Evolutionary conservation across 2,329 filamentous ascomycete species (phyloP), one percentile per base, ranked within the genome.

Genomic region (Trichoderma sp.): DNA sequence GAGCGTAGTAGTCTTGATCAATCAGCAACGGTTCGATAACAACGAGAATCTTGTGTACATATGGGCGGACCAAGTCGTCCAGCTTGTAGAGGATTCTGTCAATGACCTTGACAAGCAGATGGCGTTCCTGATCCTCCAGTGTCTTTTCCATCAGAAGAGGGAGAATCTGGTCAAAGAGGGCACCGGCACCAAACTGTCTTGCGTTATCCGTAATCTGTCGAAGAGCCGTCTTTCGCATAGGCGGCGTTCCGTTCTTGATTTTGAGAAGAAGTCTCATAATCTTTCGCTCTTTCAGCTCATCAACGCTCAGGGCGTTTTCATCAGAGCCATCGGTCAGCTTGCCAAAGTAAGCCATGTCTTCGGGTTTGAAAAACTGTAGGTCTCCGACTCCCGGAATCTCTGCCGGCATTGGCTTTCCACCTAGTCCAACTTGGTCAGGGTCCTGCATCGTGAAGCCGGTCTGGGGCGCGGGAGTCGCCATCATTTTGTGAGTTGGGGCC

Each of bases 21-120:
- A 99, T 99, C 73, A 99, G 91, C 60, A 99, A 85, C n/a, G 96
- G 96, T 80, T 99, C 96, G 75, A 99, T 99, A 77, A 99, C 96
- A 65, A 99, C 96, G 69, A 99, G 82, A 71, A 99, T 99, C 83
- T 98, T 98, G 84, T 99, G 96, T 18, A 97, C 95, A 72, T 95
- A 99, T 26, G 96, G 96, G 51, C 96, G 89, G 66, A 99, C 96
- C 72, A 98, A 86, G 75, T 99, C 96, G 78, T 98, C 96, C 28
- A 99, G 89, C 83, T 99, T 99, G 87, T 98, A 99, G 7, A 99
- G 88, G 70, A 99, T 94, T 81, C 96, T 91, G 79, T 99, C 96
- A 76, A 99, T 98, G 75, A 99, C 96, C 83, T 99, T 99, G 83
- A 99, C 96, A 32, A 99, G 87, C 80, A 99, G 84, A 86, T 99